Base-by-base conservation (phyloP, 495 filamentous ascomycete genomes). In the Ascobolus immersus region DNA sequence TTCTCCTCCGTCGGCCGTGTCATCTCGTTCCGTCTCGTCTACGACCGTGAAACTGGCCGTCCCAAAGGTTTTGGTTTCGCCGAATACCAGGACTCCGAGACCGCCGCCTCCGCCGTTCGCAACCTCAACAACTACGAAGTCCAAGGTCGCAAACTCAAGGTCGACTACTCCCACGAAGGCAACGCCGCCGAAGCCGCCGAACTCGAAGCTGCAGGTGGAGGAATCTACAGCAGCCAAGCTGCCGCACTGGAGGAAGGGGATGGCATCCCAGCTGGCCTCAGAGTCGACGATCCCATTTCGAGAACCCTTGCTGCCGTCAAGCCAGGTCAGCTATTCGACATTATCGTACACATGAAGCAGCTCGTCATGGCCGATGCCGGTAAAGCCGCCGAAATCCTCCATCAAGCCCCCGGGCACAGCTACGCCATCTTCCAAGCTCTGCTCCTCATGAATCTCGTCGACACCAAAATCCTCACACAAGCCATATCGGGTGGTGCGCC, bases 31-130 rank as follows among this genome's bases (percentile, higher is more conserved):
- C 71, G 86, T 21, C 60, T 96, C 10, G 81, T 94, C 43, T 86
- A 91, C 57, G 90, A 96, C 55, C 73, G 75, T 6, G 84, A 94
- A 42, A 94, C 82, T 0, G 86, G 89, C 3, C 69, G 77, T 27
- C 86, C 86, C 0, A 94, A 93, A 52, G 86, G 86, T 9, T 96
- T 90, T 47, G 86, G 86, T 15, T 96, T 96, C 45, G 77, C 79
- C 25, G 84, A 94, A 44, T 96, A 81, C 46, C 67, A 73, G 17
- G 86, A 96, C 43, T 56, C 67, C 40, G 86, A 96, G 45, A 77
- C 79, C 5, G 86, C 86, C 13, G 78, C 84, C 25, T 90, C 80
- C 1, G 86, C 86, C 4, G 82, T 94, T 13, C 73, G 86, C 38
- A 96, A 96, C 48, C 61, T 96, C 21, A 90, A 96, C 57, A 79